These are phyloP conservation scores for Aspergillus chevalieri DNA, from an alignment of 2,329 filamentous ascomycete species.

Conservation along the genomic window DNA sequence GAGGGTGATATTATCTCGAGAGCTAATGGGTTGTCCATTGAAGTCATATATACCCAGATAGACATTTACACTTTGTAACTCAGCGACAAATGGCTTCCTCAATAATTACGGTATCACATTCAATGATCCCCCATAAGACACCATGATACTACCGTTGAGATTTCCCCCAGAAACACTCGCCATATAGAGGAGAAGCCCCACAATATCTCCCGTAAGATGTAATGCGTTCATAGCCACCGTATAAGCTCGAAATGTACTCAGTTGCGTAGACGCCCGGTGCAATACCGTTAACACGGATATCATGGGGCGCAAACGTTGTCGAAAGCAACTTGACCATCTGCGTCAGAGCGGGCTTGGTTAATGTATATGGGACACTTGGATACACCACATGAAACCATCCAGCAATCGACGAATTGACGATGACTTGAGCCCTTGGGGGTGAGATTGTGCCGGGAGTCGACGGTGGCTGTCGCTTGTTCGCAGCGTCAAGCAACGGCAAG, in stretches of 20 bases:
- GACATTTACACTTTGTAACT: neutral
- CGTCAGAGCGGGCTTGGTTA: conserved; percentile 43
- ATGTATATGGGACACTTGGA: conserved; percentile 39
- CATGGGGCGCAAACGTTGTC: conserved; percentile 33
- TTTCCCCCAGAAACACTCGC: conserved; percentile 60
- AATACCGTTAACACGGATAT: conserved; percentile 47
- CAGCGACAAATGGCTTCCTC: neutral
- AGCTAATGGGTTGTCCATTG: neutral
- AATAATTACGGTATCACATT: conserved; percentile 53
- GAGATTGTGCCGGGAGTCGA: conserved; percentile 23
- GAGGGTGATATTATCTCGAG: neutral
- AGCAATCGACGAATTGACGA: conserved; percentile 44
- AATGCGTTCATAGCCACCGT: conserved; percentile 36
- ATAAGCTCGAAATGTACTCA: conserved; percentile 53
- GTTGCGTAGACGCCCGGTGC: conserved; percentile 53
- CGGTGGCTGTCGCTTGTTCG: conserved; percentile 33
- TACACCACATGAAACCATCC: conserved; percentile 36
- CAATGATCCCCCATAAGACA: conserved; percentile 60
- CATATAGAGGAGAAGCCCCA: conserved; percentile 59
- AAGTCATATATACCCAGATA: neutral
- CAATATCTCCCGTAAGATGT: conserved; percentile 53
- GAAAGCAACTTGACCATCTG: conserved; percentile 47
- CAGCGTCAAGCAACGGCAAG: conserved; percentile 36
- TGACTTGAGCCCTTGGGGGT: conserved; percentile 37
- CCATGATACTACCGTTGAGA: conserved; percentile 57